Evolutionary conservation across 2,329 filamentous ascomycete species (phyloP).

Genomic region (Tolypocladium capitatum): DNA sequence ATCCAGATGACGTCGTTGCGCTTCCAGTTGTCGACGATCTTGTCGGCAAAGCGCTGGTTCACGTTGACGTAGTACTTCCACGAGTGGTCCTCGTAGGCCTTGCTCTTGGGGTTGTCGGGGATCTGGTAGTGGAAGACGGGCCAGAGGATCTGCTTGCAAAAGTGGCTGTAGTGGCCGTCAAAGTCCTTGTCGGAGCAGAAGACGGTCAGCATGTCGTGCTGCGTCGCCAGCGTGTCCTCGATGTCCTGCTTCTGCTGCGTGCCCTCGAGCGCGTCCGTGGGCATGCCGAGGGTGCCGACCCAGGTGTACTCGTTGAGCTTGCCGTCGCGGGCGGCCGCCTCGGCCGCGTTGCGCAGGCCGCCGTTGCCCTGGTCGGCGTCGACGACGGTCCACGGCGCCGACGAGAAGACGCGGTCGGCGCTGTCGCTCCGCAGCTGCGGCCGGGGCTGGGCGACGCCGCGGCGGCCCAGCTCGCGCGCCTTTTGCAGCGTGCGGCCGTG

Average conservation of each 20-base stretch:
- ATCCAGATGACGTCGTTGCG: constrained; percentile 87
- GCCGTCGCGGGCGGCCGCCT: constrained; percentile 59
- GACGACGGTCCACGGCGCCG: constrained; percentile 72
- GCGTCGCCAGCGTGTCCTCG: constrained; percentile 63
- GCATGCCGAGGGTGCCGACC: constrained; percentile 89
- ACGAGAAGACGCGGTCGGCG: constrained; percentile 58
- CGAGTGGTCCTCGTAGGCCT: constrained; percentile 93
- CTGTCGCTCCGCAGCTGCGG: constrained; percentile 42
- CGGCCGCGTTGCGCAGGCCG: constrained; percentile 76
- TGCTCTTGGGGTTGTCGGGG: constrained; percentile 94
- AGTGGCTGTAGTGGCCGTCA: constrained; percentile 87
- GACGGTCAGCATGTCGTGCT: constrained; percentile 72
- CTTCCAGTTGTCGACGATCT: constrained; percentile 85
- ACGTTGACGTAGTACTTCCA: constrained; percentile 90
- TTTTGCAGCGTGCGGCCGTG: constrained; percentile 46
- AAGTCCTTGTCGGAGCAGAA: constrained; percentile 86
- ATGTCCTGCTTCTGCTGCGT: constrained; percentile 70
- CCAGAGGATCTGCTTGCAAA: constrained; percentile 96
- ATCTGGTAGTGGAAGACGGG: constrained; percentile 98
- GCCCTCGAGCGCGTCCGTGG: constrained; percentile 69
- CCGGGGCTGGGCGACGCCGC: constrained; percentile 43
- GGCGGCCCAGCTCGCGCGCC: constrained; percentile 42
- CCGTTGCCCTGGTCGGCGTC: constrained; percentile 86
- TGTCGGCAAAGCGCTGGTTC: constrained; percentile 86
- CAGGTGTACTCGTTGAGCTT: constrained; percentile 66